A percentile compares a stretch with the other conserved stretches of the same genome.
phyloP scores from a whole-genome alignment of 2,329 filamentous ascomycete genomes.

The Tothia fuscella region DNA sequence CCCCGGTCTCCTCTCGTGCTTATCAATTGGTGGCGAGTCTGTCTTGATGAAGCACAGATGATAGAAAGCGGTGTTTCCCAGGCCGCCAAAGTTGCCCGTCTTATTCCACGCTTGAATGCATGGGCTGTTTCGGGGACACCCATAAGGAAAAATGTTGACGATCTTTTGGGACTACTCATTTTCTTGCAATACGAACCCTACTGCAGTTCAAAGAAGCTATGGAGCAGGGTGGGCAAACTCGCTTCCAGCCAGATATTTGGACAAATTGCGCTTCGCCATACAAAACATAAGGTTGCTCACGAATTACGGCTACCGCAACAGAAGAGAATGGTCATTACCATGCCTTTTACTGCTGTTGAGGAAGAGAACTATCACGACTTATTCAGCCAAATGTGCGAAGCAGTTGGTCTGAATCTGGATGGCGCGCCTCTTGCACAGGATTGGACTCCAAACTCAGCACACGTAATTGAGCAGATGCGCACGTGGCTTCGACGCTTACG shows the following conservation, averaged over 20 bases:
- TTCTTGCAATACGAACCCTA: slow-evolving; percentile 76
- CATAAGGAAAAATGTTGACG: slow-evolving; percentile 64
- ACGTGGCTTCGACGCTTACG: slow-evolving; percentile 65
- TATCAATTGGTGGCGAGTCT: slow-evolving; percentile 79
- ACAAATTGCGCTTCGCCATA: slow-evolving; percentile 68
- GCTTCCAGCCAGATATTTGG: slow-evolving; percentile 60
- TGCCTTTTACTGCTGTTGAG: slow-evolving; percentile 83
- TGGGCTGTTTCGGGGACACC: slow-evolving; percentile 94
- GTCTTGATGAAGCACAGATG: slow-evolving; percentile 72
- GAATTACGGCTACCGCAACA: slow-evolving; percentile 74
- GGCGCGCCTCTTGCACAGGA: slow-evolving; percentile 50
- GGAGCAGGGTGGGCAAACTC: slow-evolving; percentile 56
- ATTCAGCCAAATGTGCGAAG: slow-evolving; percentile 62
- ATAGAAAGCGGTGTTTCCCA: slow-evolving; percentile 79
- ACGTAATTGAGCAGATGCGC: slow-evolving; percentile 64
- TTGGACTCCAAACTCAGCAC: slow-evolving; percentile 49
- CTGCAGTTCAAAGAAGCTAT: slow-evolving; percentile 49
- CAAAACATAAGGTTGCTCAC: slow-evolving; percentile 65
- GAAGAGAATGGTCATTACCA: slow-evolving; percentile 73
- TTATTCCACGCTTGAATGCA: slow-evolving; percentile 72
- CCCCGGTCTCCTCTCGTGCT: slow-evolving; percentile 69
- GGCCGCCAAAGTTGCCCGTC: slow-evolving; percentile 65
- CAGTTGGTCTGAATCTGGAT: slow-evolving; percentile 50
- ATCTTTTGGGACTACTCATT: slow-evolving; percentile 67
- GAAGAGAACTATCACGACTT: slow-evolving; percentile 76